Evolutionary conservation across 257 asterid genomes (phyloP).

Genomic region (Hygrophila difformis): DNA sequence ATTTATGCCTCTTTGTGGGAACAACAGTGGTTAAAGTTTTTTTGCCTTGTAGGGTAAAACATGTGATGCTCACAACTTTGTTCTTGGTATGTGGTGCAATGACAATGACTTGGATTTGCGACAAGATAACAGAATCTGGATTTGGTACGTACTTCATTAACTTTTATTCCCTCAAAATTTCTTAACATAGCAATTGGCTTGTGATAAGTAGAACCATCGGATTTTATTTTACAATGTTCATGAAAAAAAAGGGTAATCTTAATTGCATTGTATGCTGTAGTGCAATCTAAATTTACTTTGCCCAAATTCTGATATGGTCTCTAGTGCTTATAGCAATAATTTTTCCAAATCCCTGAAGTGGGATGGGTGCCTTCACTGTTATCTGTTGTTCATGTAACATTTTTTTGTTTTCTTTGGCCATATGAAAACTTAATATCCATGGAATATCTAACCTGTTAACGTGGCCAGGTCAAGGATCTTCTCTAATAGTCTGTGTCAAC

Average conservation of each 20-base stretch:
- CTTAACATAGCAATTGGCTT: too few relatives aligned
- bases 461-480: conserved; percentile 90
- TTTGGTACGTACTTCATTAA: conserved; percentile 44
- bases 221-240: too few relatives aligned
- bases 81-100: conserved; percentile 91
- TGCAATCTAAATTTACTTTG: too few relatives aligned
- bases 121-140: conserved; percentile 87
- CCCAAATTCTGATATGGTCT: too few relatives aligned
- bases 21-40: background rate
- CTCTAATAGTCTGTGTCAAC: conserved; percentile 85
- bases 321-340: too few relatives aligned
- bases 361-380: conserved; percentile 2
- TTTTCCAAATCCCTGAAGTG: too few relatives aligned
- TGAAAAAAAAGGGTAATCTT: too few relatives aligned
- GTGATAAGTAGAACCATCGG: too few relatives aligned
- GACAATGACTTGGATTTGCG: conserved; percentile 93
- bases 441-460: conserved; percentile 16
- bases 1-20: conserved; percentile 1
- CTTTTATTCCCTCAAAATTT: background rate
- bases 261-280: too few relatives aligned
- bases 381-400: background rate
- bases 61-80: conserved; percentile 66
- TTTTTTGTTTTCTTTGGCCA: conserved; percentile 10
- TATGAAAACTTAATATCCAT: conserved; percentile 12
- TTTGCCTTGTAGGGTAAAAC: conserved; percentile 58